phyloP scores from a whole-genome alignment of 192 early-diverging fungal genomes.

The Podila horticola region DNA sequence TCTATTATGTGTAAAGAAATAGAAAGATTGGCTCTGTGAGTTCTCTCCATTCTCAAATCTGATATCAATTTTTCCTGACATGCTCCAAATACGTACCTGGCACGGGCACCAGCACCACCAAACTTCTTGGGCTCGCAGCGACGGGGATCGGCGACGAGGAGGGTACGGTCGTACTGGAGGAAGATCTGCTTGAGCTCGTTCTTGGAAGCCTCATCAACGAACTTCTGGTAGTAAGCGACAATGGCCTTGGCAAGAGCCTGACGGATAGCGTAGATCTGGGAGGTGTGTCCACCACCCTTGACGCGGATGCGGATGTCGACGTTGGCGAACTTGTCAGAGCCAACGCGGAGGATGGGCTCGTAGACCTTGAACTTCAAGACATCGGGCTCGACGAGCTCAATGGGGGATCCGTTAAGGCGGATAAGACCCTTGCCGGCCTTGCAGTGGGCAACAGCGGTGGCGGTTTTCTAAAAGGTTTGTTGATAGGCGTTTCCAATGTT shows the following conservation, averaged over 20 bases:
- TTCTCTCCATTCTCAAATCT: background rate
- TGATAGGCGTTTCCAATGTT: conserved; percentile 1
- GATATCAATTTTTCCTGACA: too few species aligned
- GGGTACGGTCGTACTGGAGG: conserved; percentile 91
- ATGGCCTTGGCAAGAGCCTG: conserved; percentile 98
- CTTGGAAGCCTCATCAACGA: conserved; percentile 96
- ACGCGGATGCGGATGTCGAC: conserved; percentile 98
- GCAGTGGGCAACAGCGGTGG: conserved; percentile 98
- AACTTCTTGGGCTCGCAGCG: conserved; percentile 99
- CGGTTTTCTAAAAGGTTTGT: conserved; percentile 84
- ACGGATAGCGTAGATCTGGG: conserved; percentile 95
- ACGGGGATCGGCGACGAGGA: conserved; percentile 98
- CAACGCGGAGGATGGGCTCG: conserved; percentile 96
- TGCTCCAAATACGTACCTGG: conserved; percentile 67
- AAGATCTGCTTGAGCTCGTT: conserved; percentile 93
- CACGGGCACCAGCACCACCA: conserved; percentile 98
- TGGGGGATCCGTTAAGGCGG: conserved; percentile 97
- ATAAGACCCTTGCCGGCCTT: conserved; percentile 98
- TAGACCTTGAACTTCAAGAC: conserved; percentile 98
- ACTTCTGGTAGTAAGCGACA: conserved; percentile 98
- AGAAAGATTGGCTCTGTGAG: background rate
- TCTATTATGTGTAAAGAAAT: conserved; percentile 15
- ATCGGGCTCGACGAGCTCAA: conserved; percentile 97
- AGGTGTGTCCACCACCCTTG: conserved; percentile 93
- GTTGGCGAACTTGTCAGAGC: conserved; percentile 95